Conservation (phyloP, 495 filamentous ascomycete species). For the Daldinia vernicosa region DNA sequence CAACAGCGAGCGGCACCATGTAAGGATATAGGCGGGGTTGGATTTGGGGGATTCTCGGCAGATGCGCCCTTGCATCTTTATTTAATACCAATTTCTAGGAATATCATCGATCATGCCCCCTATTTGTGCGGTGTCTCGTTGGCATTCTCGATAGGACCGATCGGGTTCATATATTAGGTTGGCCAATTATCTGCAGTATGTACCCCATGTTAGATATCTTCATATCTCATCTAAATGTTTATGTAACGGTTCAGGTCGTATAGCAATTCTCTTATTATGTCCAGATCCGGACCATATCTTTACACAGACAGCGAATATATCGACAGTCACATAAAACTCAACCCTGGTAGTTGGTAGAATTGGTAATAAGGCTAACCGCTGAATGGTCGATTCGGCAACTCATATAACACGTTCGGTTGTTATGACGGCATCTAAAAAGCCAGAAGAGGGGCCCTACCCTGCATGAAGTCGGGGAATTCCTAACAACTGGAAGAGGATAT, state of each 20-base stretch:
- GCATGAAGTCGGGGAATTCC: not conserved
- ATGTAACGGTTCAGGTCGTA: not conserved
- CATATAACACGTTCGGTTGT: not conserved
- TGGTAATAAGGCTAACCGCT: not conserved
- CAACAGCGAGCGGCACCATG: slow-evolving; percentile 14
- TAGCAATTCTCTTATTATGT: not conserved
- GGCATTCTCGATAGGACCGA: not conserved
- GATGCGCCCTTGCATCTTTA: slow-evolving; percentile 25
- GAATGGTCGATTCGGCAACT: not conserved
- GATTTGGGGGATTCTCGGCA: slow-evolving; percentile 33
- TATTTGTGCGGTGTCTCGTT: not conserved
- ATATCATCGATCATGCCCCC: not conserved
- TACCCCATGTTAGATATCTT: not conserved
- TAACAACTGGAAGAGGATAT: not conserved
- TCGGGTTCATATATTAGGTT: not conserved
- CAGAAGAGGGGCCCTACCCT: not conserved
- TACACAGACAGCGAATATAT: not conserved
- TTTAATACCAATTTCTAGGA: not conserved
- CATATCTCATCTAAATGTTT: not conserved
- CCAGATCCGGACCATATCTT: not conserved
- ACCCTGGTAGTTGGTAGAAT: not conserved
- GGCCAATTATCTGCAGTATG: not conserved
- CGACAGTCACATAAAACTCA: not conserved
- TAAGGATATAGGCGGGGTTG: slow-evolving; percentile 33
- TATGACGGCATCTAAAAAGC: not conserved